Evolutionary conservation across 163 green algal species (phyloP).

Genomic region (Smithsoniella earleae): DNA sequence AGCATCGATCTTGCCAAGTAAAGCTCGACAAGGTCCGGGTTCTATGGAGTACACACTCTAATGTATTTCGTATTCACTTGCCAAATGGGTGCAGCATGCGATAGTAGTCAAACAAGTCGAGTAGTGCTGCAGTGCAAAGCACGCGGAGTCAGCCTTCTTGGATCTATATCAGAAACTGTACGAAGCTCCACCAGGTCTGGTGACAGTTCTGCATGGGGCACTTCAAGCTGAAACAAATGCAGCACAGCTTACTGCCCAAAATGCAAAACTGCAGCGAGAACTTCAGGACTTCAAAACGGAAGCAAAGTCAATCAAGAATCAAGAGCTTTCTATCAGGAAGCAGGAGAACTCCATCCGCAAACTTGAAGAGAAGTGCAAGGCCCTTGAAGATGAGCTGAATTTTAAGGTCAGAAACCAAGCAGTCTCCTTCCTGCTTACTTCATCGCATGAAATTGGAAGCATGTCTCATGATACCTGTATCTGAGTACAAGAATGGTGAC

Average conservation of each 20-base stretch:
- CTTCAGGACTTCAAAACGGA: constrained; percentile 76
- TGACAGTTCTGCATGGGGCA: constrained; percentile 47
- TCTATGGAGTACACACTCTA: too few relatives aligned
- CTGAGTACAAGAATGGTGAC: neutral
- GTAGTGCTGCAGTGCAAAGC: constrained; percentile 46
- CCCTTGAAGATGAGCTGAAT: constrained; percentile 54
- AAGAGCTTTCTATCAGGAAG: constrained; percentile 69
- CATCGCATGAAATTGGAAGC: neutral
- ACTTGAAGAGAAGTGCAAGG: constrained; percentile 65
- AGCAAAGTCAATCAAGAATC: constrained; percentile 64
- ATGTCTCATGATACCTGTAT: neutral
- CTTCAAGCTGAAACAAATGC: constrained; percentile 45
- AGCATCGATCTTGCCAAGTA: too few relatives aligned
- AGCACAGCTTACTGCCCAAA: constrained; percentile 53
- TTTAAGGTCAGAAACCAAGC: constrained; percentile 39
- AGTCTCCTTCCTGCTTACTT: neutral
- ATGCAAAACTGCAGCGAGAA: constrained; percentile 53
- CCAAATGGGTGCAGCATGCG: too few relatives aligned
- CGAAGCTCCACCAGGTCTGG: constrained; percentile 77
- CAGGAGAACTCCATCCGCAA: constrained; percentile 63
- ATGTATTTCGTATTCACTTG: too few relatives aligned
- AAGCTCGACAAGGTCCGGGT: too few relatives aligned
- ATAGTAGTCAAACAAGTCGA: too few relatives aligned
- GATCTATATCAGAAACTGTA: constrained; percentile 84
- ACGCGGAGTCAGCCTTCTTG: constrained; percentile 69